Evolutionary conservation across 441 rosid genomes (phyloP).

Genomic region (Gossypium lobatum): DNA sequence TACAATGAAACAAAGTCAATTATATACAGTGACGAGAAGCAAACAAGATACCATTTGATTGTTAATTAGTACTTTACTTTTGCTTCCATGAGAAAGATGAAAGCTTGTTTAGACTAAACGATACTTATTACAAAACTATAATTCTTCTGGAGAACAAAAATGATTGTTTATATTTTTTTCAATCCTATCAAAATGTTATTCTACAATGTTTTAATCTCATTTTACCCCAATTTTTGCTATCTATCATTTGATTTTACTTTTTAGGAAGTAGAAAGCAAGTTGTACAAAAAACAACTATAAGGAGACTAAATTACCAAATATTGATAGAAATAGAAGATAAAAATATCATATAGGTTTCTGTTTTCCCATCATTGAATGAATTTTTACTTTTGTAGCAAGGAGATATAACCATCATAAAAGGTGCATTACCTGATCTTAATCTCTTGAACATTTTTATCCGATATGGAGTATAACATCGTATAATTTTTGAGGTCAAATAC

Average conservation of each 20-base stretch:
- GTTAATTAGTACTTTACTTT: not conserved
- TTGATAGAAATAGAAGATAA: not conserved
- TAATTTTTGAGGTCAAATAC: conserved; percentile 70
- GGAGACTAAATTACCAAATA: not conserved
- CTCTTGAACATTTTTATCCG: conserved; percentile 58
- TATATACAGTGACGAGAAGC: not conserved
- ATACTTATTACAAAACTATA: not conserved
- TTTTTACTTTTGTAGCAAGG: not conserved
- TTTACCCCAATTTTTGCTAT: not conserved
- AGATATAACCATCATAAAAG: not conserved
- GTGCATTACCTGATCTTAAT: conserved; percentile 47
- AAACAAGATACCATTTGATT: not conserved
- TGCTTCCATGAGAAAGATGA: not conserved
- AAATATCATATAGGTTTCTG: conserved; percentile 7
- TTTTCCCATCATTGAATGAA: not conserved
- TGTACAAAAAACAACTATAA: not conserved
- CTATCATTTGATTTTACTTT: not conserved
- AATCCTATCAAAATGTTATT: too few species aligned
- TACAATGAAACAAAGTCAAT: not conserved
- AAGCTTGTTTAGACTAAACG: not conserved
- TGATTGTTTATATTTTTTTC: not conserved
- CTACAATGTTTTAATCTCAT: not conserved
- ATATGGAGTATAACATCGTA: conserved; percentile 57
- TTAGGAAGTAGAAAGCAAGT: not conserved
- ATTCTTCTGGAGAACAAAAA: not conserved